Percentiles rank a stretch among this genome's conserved stretches.
phyloP scores from a whole-genome alignment of 345 rosid species.

The Camelina sativa region DNA sequence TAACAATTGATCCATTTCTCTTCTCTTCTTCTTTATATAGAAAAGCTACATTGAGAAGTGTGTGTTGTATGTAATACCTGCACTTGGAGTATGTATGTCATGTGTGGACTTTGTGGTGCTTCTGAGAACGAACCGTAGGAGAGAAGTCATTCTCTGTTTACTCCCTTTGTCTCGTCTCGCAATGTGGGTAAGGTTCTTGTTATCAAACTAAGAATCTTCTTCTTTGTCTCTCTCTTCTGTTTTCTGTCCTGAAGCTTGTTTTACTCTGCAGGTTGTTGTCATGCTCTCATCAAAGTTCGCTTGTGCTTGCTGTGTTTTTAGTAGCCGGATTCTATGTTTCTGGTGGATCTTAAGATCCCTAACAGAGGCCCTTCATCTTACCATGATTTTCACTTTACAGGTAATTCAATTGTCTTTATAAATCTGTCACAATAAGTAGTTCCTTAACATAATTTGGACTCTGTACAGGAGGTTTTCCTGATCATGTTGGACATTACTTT shows the following conservation, averaged over 20 bases:
- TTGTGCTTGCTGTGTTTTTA: slow-evolving; percentile 48
- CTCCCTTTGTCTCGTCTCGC: slow-evolving; percentile 55
- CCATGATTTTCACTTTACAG: slow-evolving; percentile 43
- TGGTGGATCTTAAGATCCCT: slow-evolving; percentile 76
- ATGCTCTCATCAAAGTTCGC: slow-evolving; percentile 50
- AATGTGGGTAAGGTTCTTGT: slow-evolving; percentile 68
- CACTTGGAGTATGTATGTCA: slow-evolving; percentile 65
- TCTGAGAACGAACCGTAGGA: slow-evolving; percentile 46
- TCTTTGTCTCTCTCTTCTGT: slow-evolving; percentile 14
- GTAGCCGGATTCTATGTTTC: slow-evolving; percentile 56
- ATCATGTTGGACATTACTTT: slow-evolving; percentile 62
- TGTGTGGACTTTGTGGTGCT: slow-evolving; percentile 60
- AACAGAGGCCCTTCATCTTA: slow-evolving; percentile 55
- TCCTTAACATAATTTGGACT: slow-evolving; percentile 40
- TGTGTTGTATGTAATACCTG: slow-evolving; percentile 56
- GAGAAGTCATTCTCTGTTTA: slow-evolving; percentile 56
- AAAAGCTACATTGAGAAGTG: slow-evolving; percentile 53
- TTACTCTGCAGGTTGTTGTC: slow-evolving; percentile 51
- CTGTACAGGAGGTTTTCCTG: slow-evolving; percentile 43
- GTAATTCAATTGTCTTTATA: slow-evolving; percentile 40
- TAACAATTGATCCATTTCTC: slow-evolving; percentile 3
- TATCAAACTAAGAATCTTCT: background rate
- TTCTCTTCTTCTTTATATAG: slow-evolving; percentile 43
- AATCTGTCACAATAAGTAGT: slow-evolving; percentile 8
- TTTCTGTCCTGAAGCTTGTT: slow-evolving; percentile 3